Conservation (phyloP, 805 yeast genomes). For the Diddensiella caesifluorescens region DNA sequence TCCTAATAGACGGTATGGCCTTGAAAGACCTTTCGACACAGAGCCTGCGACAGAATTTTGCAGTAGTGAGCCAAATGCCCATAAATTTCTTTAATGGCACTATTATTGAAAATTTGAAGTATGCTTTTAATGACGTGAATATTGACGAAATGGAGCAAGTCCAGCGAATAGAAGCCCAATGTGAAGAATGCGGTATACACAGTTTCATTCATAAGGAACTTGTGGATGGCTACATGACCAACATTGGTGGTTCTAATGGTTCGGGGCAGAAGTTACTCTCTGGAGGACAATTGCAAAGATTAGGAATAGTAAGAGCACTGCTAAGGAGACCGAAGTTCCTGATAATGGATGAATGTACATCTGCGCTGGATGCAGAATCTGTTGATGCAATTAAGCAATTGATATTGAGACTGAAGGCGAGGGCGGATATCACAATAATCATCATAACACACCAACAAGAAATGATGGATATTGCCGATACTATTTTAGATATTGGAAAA, state of each 20-base stretch:
- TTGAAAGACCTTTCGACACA: constrained; percentile 42
- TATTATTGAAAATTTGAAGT: constrained; percentile 61
- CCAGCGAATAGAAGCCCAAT: constrained; percentile 35
- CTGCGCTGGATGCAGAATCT: constrained; percentile 72
- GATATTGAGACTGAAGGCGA: constrained; percentile 35
- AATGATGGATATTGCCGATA: constrained; percentile 55
- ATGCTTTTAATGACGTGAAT: constrained; percentile 34
- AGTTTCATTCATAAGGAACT: constrained; percentile 47
- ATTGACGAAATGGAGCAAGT: neutral
- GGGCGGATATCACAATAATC: constrained; percentile 44
- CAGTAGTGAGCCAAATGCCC: constrained; percentile 74
- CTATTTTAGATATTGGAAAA: constrained; percentile 35
- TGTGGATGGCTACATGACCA: constrained; percentile 55
- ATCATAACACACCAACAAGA: constrained; percentile 71
- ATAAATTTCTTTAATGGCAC: constrained; percentile 63
- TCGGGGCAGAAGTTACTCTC: constrained; percentile 47
- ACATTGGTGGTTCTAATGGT: constrained; percentile 45
- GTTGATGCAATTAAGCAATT: constrained; percentile 46
- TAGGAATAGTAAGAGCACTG: constrained; percentile 79
- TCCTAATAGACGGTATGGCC: constrained; percentile 45
- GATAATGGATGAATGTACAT: constrained; percentile 81
- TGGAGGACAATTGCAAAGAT: constrained; percentile 86
- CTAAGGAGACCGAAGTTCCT: constrained; percentile 59
- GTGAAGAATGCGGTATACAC: constrained; percentile 44
- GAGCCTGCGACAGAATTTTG: constrained; percentile 48